These are phyloP conservation scores for Thelonectria discophora DNA, from an alignment of 2,329 filamentous ascomycete genomes.

Conservation along the genomic window DNA sequence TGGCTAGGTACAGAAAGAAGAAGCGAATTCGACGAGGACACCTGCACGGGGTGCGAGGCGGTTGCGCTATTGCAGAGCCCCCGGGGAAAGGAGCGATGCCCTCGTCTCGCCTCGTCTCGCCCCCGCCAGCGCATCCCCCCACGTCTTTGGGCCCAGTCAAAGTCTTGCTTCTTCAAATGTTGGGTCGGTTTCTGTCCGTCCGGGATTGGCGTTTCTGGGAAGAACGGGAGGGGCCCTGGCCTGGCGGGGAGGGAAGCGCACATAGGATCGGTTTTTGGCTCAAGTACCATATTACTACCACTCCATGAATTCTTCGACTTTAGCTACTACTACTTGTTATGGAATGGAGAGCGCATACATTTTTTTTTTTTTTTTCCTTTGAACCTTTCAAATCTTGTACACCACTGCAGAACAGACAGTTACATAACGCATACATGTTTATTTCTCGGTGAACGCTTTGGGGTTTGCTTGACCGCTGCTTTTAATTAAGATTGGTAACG, in stretches of 20 bases:
- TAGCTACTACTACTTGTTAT: slow-evolving; percentile 25
- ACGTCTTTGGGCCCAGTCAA: slow-evolving; percentile 10
- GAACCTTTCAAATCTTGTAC: neutral
- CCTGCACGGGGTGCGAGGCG: slow-evolving; percentile 15
- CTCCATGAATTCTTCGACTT: slow-evolving; percentile 29
- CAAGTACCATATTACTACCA: slow-evolving; percentile 22
- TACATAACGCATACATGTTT: neutral
- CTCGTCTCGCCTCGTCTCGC: too few relatives aligned
- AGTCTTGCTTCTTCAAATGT: slow-evolving; percentile 24
- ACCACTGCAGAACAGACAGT: too few relatives aligned
- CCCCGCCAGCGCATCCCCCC: slow-evolving; percentile 4
- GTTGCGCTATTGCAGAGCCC: neutral
- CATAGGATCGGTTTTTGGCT: slow-evolving; percentile 26
- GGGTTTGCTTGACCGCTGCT: neutral
- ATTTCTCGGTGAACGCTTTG: neutral
- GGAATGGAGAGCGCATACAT: slow-evolving; percentile 30
- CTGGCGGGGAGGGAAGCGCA: neutral
- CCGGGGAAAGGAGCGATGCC: too few relatives aligned
- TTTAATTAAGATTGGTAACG: too few relatives aligned
- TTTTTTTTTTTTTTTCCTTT: neutral
- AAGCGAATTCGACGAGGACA: slow-evolving; percentile 15
- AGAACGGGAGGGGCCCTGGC: slow-evolving; percentile 25
- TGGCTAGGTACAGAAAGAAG: slow-evolving; percentile 5
- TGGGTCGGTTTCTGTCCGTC: slow-evolving; percentile 34
- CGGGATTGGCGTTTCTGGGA: slow-evolving; percentile 41